A percentile compares a stretch with the other conserved stretches of the same genome.
Evolutionary conservation across 345 rosid genomes (phyloP).

Genomic region (Eucalyptus paniculata): DNA sequence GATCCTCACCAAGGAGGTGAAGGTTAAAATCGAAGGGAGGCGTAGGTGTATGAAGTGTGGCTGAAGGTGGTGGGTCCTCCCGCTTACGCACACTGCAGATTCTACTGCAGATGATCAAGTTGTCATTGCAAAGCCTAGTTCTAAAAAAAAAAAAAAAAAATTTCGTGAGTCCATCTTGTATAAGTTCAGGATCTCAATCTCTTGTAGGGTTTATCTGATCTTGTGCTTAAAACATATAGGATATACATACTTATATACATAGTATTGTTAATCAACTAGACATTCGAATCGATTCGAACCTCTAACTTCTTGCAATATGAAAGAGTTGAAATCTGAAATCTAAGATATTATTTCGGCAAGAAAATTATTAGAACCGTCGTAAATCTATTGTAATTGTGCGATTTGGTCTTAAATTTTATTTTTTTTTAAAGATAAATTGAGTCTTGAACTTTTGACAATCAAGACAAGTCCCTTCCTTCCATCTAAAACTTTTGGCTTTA

Average conservation of each 20-base stretch:
- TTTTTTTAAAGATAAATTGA: too few relatives aligned
- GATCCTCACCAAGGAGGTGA: too few relatives aligned
- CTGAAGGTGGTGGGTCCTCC: too few relatives aligned
- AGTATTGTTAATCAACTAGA: not conserved
- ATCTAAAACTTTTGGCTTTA: not conserved
- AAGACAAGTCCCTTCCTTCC: not conserved
- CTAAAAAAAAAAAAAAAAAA: not conserved
- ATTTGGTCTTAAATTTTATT: too few relatives aligned
- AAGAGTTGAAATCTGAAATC: not conserved
- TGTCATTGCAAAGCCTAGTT: too few relatives aligned
- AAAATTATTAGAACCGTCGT: too few relatives aligned
- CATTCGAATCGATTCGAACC: rapidly evolving
- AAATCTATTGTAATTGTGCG: too few relatives aligned
- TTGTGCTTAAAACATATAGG: not conserved
- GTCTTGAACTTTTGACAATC: not conserved
- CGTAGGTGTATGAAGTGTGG: too few relatives aligned
- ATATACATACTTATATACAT: not conserved
- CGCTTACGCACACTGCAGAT: too few relatives aligned
- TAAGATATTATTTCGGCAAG: not conserved
- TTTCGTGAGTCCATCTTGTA: not conserved
- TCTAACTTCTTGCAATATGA: not conserved
- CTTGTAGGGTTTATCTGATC: not conserved
- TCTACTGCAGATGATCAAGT: too few relatives aligned
- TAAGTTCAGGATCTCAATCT: not conserved
- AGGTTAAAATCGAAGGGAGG: too few relatives aligned